Evolutionary conservation across 805 yeast genomes (phyloP), one percentile per base, ranked within the genome.

Genomic region (Saturnispora dispora): DNA sequence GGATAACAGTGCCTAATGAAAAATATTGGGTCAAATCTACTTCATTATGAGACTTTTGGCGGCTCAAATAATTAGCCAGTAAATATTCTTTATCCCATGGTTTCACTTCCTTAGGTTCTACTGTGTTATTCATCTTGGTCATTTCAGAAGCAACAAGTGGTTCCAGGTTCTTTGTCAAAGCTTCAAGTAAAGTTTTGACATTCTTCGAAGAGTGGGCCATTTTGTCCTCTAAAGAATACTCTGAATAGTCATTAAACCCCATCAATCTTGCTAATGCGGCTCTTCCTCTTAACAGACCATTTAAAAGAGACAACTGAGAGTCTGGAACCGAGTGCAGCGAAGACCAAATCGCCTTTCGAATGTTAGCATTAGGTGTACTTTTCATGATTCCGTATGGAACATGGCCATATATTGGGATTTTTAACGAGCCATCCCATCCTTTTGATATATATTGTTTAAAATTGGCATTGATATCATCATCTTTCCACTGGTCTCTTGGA

Each of bases 51-150:
- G 72, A 66, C 57, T 71, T 61, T 52, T 67, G 67, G 17, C 64
- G 60, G 35, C 71, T 58, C 48, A 63, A 48, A 46, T 61, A 59
- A 17, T 57, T 37, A 0, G 68, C 57, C 2, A 64, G 56, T 25
- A 77, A 56, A 53, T 77, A 90, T 56, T 89, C 96, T 54, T 96
- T 76, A 65, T 93, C 98, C 98, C 98, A 93, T 1, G 96, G 96
- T 53, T 80, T 77, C 32, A 89, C 73, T 11, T 66, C 64, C 8
- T 67, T 66, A 9, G 54, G 36, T 10, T 49, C 43, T 4, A 77
- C 63, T 2, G 80, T 66, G 22, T 75, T 74, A 17, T 67, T 69
- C 52, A 69, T 72, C 15, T 50, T 49, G 10, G 60, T 67, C 10
- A 89, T 60, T 65, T 91, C 97, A 5, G 67, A 59, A 5, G 72